These are phyloP conservation scores for Nelumbo lutea DNA, from an alignment of 164 flowering plant species.

Conservation along the genomic window DNA sequence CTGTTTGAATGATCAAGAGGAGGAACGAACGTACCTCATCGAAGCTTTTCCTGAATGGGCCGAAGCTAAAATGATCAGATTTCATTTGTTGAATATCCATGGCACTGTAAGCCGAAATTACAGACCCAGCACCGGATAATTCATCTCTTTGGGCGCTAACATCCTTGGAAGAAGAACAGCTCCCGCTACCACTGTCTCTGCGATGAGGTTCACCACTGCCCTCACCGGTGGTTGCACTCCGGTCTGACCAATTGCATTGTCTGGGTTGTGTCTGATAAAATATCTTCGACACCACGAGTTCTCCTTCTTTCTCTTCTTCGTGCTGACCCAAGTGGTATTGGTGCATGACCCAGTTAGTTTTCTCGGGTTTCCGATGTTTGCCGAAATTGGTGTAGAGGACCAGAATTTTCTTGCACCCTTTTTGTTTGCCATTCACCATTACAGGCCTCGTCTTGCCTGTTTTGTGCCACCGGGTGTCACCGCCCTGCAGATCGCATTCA, in stretches of 20 bases:
- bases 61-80: slow-evolving; percentile 54
- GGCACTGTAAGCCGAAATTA: slow-evolving; percentile 38
- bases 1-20: too few relatives aligned
- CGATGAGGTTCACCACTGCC: slow-evolving; percentile 33
- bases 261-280: slow-evolving; percentile 98
- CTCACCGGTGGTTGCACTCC: slow-evolving; percentile 29
- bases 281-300: slow-evolving; percentile 95
- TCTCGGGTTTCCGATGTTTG: slow-evolving; percentile 89
- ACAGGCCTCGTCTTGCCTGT: slow-evolving; percentile 98
- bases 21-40: slow-evolving; percentile 42
- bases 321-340: slow-evolving; percentile 92
- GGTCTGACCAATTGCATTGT: slow-evolving; percentile 77
- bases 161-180: slow-evolving; percentile 51
- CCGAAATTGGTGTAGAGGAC: slow-evolving; percentile 98
- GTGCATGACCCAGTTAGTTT: slow-evolving; percentile 99
- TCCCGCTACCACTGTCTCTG: slow-evolving; percentile 57
- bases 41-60: slow-evolving; percentile 15
- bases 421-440: slow-evolving; percentile 87
- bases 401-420: slow-evolving; percentile 96
- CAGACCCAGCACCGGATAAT: slow-evolving; percentile 29
- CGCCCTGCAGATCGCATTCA: slow-evolving; percentile 88
- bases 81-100: slow-evolving; percentile 76
- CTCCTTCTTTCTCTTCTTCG: slow-evolving; percentile 98
- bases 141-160: slow-evolving; percentile 40
- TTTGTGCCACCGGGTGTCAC: slow-evolving; percentile 99